Evolutionary conservation across 148 eudicot species (phyloP).

Genomic region (Linanthus parryae): DNA sequence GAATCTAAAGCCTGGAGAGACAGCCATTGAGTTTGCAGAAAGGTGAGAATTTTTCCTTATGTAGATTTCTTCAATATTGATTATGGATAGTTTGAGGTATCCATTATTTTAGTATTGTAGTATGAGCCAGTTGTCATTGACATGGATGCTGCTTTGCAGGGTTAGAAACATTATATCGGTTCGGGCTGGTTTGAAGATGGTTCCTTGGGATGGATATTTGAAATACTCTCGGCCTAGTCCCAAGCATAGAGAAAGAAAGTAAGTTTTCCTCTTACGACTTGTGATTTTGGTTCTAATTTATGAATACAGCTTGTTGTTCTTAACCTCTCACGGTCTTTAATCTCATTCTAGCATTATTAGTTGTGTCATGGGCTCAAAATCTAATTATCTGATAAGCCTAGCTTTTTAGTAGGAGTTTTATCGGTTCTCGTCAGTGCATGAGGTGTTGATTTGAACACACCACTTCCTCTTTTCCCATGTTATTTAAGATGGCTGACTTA

Average conservation of each 20-base stretch:
- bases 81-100: too few relatives aligned
- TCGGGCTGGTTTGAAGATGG: constrained; percentile 93
- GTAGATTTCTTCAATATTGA: too few relatives aligned
- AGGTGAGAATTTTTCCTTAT: constrained; percentile 43
- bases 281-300: neutral
- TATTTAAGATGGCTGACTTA: too few relatives aligned
- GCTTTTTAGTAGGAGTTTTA: too few relatives aligned
- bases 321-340: neutral
- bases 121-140: neutral
- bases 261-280: constrained; percentile 20
- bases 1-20: constrained; percentile 76
- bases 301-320: neutral
- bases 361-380: neutral
- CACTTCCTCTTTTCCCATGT: too few relatives aligned
- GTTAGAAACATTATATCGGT: constrained; percentile 75
- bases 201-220: constrained; percentile 97
- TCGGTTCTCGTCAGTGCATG: too few relatives aligned
- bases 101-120: too few relatives aligned
- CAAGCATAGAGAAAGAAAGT: constrained; percentile 89
- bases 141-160: constrained; percentile 31
- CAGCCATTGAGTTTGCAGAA: constrained; percentile 95
- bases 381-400: neutral
- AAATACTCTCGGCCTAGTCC: constrained; percentile 97
- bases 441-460: too few relatives aligned
- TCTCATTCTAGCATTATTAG: neutral